phyloP scores from a whole-genome alignment of 176 grass and related monocot genomes.

The Stipa capillata region DNA sequence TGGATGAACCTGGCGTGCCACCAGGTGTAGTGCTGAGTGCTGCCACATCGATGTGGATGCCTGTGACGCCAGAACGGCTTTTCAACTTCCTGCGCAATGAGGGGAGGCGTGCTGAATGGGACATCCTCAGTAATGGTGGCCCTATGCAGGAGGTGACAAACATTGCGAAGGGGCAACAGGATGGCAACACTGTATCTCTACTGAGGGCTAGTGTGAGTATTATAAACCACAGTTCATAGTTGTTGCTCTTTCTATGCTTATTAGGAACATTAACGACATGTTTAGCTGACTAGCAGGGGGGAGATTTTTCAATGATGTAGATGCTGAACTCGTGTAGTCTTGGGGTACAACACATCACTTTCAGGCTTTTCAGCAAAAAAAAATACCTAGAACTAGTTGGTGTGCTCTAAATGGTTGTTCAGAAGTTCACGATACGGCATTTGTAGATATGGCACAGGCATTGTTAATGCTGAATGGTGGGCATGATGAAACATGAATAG shows the following conservation, averaged over 20 bases:
- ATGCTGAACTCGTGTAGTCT: neutral
- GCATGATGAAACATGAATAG: neutral
- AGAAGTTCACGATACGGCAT: neutral
- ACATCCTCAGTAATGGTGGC: slow-evolving; percentile 83
- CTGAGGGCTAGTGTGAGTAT: slow-evolving; percentile 70
- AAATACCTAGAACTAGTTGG: neutral
- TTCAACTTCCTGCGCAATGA: slow-evolving; percentile 83
- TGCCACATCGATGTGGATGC: slow-evolving; percentile 84
- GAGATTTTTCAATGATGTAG: neutral
- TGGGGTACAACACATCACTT: neutral
- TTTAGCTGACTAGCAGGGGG: neutral
- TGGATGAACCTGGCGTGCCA: slow-evolving; percentile 78
- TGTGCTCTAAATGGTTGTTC: neutral
- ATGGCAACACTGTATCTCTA: slow-evolving; percentile 81
- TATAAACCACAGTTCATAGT: neutral
- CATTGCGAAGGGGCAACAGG: slow-evolving; percentile 71
- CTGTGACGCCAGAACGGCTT: slow-evolving; percentile 42
- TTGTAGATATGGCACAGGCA: neutral
- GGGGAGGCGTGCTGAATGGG: slow-evolving; percentile 66
- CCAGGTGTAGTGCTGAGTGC: slow-evolving; percentile 86
- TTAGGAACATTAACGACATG: neutral
- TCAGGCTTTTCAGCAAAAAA: neutral
- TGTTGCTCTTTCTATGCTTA: neutral
- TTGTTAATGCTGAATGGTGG: neutral
- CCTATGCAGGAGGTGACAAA: slow-evolving; percentile 81